A percentile compares a stretch with the other conserved stretches of the same genome.
phyloP scores from a whole-genome alignment of 495 filamentous ascomycete species.

The Lindgomyces ingoldianus region DNA sequence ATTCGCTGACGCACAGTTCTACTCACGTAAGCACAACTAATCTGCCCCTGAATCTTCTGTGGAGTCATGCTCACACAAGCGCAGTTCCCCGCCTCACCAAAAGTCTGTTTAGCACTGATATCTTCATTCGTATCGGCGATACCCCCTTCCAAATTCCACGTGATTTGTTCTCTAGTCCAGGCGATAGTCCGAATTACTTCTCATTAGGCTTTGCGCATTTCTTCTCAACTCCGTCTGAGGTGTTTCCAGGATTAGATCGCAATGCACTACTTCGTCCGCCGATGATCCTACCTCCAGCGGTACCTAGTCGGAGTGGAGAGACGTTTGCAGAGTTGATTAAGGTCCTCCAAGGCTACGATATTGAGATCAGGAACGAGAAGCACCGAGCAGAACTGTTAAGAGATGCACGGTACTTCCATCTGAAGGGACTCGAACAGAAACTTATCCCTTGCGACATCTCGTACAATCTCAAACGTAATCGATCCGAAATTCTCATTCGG shows the following conservation, averaged over 20 bases:
- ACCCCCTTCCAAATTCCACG: slow-evolving; percentile 85
- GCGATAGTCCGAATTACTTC: slow-evolving; percentile 95
- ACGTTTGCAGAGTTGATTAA: slow-evolving; percentile 84
- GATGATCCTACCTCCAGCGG: slow-evolving; percentile 75
- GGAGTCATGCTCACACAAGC: slow-evolving; percentile 1
- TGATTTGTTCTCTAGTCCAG: slow-evolving; percentile 79
- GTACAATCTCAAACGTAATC: slow-evolving; percentile 67
- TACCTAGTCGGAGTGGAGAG: slow-evolving; percentile 77
- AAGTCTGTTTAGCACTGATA: slow-evolving; percentile 90
- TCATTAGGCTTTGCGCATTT: slow-evolving; percentile 88
- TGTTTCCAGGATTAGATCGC: slow-evolving; percentile 83
- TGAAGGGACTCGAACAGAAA: slow-evolving; percentile 86
- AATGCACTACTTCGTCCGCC: slow-evolving; percentile 85
- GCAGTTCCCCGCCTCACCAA: slow-evolving; percentile 84
- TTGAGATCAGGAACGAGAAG: slow-evolving; percentile 72
- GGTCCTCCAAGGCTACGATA: slow-evolving; percentile 81
- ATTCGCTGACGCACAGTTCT: slow-evolving; percentile 96
- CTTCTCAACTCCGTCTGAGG: slow-evolving; percentile 74
- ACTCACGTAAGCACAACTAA: slow-evolving; percentile 61
- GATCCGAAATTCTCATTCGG: slow-evolving; percentile 76
- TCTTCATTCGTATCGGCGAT: slow-evolving; percentile 86
- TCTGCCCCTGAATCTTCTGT: background rate
- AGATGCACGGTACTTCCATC: slow-evolving; percentile 90
- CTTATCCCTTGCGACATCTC: slow-evolving; percentile 77
- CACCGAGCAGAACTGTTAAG: slow-evolving; percentile 79